phyloP scores from a whole-genome alignment of 257 asterid species.

The Solanum megistacrolobum region DNA sequence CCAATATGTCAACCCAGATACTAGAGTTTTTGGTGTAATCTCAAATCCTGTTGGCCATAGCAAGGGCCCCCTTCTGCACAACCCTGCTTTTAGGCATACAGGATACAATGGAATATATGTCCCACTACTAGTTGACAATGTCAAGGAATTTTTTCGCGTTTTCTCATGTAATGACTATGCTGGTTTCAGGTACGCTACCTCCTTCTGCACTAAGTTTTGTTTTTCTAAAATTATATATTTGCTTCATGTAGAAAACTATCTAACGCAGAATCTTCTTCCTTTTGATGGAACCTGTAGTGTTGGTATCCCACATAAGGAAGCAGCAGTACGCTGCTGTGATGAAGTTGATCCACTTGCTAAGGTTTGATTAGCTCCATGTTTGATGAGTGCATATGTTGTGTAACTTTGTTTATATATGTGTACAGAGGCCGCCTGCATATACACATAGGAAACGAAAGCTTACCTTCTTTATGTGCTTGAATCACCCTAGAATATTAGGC shows the following conservation, averaged over 20 bases:
- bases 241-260: neutral
- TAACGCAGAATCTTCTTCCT: neutral
- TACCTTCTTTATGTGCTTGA: neutral
- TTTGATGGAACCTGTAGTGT: slow-evolving; percentile 32
- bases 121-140: slow-evolving; percentile 53
- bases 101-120: slow-evolving; percentile 60
- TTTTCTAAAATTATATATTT: neutral
- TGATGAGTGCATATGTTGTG: neutral
- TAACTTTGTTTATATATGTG: neutral
- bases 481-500: neutral
- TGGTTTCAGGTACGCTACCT: slow-evolving; percentile 49
- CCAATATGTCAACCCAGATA: slow-evolving; percentile 37
- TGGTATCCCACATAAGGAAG: slow-evolving; percentile 72
- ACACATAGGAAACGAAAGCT: neutral
- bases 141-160: slow-evolving; percentile 49
- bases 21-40: slow-evolving; percentile 48
- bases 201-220: neutral
- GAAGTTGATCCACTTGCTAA: slow-evolving; percentile 69
- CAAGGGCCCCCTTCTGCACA: slow-evolving; percentile 68
- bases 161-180: slow-evolving; percentile 52
- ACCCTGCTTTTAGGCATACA: slow-evolving; percentile 49
- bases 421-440: neutral
- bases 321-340: slow-evolving; percentile 51
- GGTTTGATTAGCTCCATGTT: slow-evolving; percentile 21
- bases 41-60: slow-evolving; percentile 68